Base-by-base conservation (phyloP, 1,284 basidiomycete genomes). In the Hypsizygus ulmarius region DNA sequence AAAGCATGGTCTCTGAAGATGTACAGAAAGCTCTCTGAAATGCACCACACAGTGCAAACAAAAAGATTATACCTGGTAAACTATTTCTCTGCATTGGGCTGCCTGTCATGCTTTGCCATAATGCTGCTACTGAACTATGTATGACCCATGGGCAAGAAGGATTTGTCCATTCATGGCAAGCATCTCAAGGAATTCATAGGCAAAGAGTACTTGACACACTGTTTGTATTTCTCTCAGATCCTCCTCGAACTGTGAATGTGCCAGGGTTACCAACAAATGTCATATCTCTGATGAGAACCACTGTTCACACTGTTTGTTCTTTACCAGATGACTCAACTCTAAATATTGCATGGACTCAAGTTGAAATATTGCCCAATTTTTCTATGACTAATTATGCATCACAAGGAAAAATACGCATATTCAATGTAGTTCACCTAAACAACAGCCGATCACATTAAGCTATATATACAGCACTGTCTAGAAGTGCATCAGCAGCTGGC, bases 381-480 rank as follows among this genome's bases (percentile, higher is more conserved):
- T 11, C 45, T 1, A 72, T 72, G 66, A 72, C 70, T 25, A 67
- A 70, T 44, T 70, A 61, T 61, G 55, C 56, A 1, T 67, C 64
- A n/a, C n/a, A n/a, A n/a, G n/a, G n/a, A n/a, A n/a, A n/a, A n/a
- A n/a, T 66, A 12, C 45, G 65, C 33, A 25, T 39, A 5, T 51
- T 36, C 3, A 72, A 70, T 60, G 53, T 61, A 1, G 62, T 66
- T 9, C 59, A 72, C 50, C 25, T 72, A 0, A 44, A 57, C 9
- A 52, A 64, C 28, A 62, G 63, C 33, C 27, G 39, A 12, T 50
- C 43, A 32, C 67, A 68, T 54, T 63, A 65, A 43, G 59, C 63
- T 8, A 58, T 59, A 21, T 73, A 71, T 45, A 69, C 65, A 3
- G 59, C 59, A 18, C 44, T 72, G 1, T 73, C 68, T 5, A 27